These are phyloP conservation scores for Fraxinus americana DNA, from an alignment of 257 asterid genomes.

Conservation along the genomic window DNA sequence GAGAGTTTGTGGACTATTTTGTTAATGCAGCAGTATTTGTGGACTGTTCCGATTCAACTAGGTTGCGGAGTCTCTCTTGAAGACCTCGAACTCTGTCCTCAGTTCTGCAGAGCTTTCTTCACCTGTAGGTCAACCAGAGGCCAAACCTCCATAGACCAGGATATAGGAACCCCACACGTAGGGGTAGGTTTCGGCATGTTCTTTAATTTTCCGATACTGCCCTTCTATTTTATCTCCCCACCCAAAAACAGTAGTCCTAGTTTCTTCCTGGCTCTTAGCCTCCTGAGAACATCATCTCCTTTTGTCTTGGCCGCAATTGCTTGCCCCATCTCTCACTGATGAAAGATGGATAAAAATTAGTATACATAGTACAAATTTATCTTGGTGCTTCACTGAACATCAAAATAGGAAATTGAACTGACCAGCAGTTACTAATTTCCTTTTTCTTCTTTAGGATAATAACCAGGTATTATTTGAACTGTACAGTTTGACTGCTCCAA, in stretches of 20 bases:
- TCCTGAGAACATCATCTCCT: conserved; percentile 35
- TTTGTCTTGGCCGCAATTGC: conserved; percentile 44
- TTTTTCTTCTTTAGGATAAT: too few species aligned
- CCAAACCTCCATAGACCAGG: conserved; percentile 76
- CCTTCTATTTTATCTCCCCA: conserved; percentile 46
- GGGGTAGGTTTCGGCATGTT: conserved; percentile 76
- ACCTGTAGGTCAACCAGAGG: conserved; percentile 74
- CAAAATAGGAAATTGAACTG: too few species aligned
- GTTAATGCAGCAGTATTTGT: conserved; percentile 31
- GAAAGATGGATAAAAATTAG: too few species aligned
- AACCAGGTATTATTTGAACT: too few species aligned
- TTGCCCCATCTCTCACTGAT: background rate
- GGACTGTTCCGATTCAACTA: conserved; percentile 45
- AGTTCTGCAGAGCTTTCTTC: conserved; percentile 67
- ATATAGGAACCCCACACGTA: conserved; percentile 89
- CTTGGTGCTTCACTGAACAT: too few species aligned
- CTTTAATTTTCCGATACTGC: conserved; percentile 48
- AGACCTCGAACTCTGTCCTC: conserved; percentile 76
- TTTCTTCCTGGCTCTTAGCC: conserved; percentile 34
- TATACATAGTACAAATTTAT: too few species aligned
- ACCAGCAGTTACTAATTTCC: too few species aligned
- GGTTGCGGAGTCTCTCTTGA: conserved; percentile 61
- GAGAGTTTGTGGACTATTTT: conserved; percentile 19
- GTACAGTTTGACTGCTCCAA: too few species aligned
- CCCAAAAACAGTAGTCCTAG: conserved; percentile 27